These are phyloP conservation scores for Umbelopsis isabellina DNA, from an alignment of 192 early-diverging fungal genomes.

Conservation along the genomic window DNA sequence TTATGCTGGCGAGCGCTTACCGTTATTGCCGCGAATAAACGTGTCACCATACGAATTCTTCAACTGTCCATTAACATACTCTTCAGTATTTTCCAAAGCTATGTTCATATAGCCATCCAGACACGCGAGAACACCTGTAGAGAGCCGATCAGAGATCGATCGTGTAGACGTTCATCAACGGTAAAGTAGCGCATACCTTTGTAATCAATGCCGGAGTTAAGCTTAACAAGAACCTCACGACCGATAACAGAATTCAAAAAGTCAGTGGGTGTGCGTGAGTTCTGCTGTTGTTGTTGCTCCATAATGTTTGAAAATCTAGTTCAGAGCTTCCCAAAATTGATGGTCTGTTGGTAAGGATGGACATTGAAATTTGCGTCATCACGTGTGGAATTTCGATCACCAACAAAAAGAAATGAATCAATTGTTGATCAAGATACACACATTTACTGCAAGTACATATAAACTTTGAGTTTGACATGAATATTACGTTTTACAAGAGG, in stretches of 20 bases:
- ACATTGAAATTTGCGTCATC: too few species aligned
- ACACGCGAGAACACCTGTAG: slow-evolving; percentile 80
- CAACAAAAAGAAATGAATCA: too few species aligned
- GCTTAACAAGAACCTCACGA: slow-evolving; percentile 83
- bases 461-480: too few species aligned
- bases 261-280: slow-evolving; percentile 75
- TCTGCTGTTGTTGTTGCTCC: background rate
- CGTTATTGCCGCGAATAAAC: slow-evolving; percentile 98
- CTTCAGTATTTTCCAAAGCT: slow-evolving; percentile 94
- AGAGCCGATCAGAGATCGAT: background rate
- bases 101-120: slow-evolving; percentile 98
- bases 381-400: too few species aligned
- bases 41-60: slow-evolving; percentile 94
- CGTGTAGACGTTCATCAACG: background rate
- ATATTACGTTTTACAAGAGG: too few species aligned
- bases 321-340: background rate
- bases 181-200: slow-evolving; percentile 60
- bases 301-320: background rate
- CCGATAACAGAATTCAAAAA: slow-evolving; percentile 89
- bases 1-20: slow-evolving; percentile 42
- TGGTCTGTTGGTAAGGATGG: background rate
- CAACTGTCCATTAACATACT: slow-evolving; percentile 92
- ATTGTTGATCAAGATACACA: too few species aligned
- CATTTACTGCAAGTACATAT: too few species aligned
- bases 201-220: slow-evolving; percentile 97